phyloP scores from a whole-genome alignment of 257 asterid species.

The Schizonepeta tenuifolia region DNA sequence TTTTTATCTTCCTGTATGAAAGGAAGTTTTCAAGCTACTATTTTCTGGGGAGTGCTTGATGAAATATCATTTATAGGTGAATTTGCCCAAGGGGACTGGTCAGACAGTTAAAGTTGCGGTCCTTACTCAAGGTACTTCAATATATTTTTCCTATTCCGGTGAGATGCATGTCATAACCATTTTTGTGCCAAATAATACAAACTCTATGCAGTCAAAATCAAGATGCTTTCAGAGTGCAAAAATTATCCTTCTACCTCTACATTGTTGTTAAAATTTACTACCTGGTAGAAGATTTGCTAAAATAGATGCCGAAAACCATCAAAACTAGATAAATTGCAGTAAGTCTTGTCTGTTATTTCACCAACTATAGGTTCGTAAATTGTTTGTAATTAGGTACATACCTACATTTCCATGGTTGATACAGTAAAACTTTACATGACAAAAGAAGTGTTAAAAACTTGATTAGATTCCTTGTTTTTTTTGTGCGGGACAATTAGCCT shows the following conservation, averaged over 20 bases:
- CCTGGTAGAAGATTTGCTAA: too few relatives aligned
- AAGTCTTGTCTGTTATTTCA: too few relatives aligned
- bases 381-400: neutral
- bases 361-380: neutral
- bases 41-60: conserved; percentile 10
- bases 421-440: neutral
- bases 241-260: neutral
- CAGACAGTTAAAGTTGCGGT: conserved; percentile 90
- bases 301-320: too few relatives aligned
- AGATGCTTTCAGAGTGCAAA: conserved; percentile 9
- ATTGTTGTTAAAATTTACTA: too few relatives aligned
- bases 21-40: neutral
- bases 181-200: conserved; percentile 6
- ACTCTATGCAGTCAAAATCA: neutral
- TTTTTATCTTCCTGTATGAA: neutral
- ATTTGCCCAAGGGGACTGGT: conserved; percentile 97
- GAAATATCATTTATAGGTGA: conserved; percentile 59
- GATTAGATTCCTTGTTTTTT: neutral
- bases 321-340: too few relatives aligned
- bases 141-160: neutral
- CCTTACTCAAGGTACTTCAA: conserved; percentile 83
- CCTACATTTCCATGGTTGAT: neutral
- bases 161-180: neutral
- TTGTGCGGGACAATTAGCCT: neutral
- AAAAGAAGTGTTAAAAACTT: neutral